Evolutionary conservation across 257 asterid genomes (phyloP).

Genomic region (Ligustrum vulgare): DNA sequence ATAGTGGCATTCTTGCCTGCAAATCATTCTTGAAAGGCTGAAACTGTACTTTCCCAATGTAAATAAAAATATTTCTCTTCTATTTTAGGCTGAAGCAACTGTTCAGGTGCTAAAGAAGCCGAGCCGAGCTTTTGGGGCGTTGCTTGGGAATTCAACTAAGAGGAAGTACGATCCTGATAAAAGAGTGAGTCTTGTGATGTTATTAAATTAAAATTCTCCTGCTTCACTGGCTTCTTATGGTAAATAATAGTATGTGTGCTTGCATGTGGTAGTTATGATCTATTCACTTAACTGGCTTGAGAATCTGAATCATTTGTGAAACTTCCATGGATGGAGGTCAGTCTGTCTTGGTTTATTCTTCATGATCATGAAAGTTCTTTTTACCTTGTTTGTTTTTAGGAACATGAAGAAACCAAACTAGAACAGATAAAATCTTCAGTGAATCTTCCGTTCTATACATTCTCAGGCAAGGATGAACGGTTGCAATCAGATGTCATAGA

Average conservation of each 20-base stretch:
- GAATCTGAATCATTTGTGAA: background rate
- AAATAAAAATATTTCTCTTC: conserved; percentile 6
- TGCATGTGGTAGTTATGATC: background rate
- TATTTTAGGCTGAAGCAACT: conserved; percentile 58
- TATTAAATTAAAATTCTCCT: conserved; percentile 7
- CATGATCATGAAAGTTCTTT: conserved; percentile 1
- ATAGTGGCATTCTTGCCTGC: background rate
- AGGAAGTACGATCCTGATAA: conserved; percentile 67
- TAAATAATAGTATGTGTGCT: conserved; percentile 10
- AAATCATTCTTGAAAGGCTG: background rate
- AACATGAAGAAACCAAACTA: conserved; percentile 56
- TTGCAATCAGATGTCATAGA: conserved; percentile 28
- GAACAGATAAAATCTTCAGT: conserved; percentile 79
- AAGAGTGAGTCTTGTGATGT: conserved; percentile 42
- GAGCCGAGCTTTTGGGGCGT: conserved; percentile 76
- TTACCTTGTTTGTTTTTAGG: conserved; percentile 29
- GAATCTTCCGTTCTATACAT: conserved; percentile 71
- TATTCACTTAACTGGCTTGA: background rate
- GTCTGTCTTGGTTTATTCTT: background rate
- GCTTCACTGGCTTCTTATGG: background rate
- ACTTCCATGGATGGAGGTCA: background rate
- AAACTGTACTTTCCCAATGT: background rate
- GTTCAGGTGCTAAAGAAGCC: conserved; percentile 80
- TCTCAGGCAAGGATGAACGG: conserved; percentile 41
- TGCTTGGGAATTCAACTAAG: conserved; percentile 72